Conservation (phyloP, 495 filamentous ascomycete species). For the Talaromyces adpressus region DNA sequence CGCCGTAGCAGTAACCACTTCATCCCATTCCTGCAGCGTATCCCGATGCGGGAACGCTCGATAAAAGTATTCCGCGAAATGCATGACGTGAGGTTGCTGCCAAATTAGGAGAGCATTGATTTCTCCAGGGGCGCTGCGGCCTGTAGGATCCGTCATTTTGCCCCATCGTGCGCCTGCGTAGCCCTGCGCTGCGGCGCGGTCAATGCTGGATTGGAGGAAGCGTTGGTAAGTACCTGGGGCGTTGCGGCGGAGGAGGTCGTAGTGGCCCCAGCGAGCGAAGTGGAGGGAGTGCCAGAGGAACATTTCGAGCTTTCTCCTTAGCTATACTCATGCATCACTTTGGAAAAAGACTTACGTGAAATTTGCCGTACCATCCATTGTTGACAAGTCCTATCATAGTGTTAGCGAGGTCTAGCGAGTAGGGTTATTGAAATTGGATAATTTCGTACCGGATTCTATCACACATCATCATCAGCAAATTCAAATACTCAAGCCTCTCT, state of each 20-base stretch:
- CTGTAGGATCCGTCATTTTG: slow-evolving; percentile 53
- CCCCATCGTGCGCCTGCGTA: slow-evolving; percentile 49
- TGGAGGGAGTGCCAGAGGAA: slow-evolving; percentile 46
- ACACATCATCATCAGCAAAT: not conserved
- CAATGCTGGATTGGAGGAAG: slow-evolving; percentile 37
- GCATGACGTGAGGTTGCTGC: not conserved
- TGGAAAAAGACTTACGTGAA: not conserved
- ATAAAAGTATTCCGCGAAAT: not conserved
- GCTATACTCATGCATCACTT: too few relatives aligned
- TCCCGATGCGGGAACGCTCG: not conserved
- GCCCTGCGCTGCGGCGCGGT: slow-evolving; percentile 39
- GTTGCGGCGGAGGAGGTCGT: slow-evolving; percentile 34
- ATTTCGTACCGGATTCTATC: too few relatives aligned
- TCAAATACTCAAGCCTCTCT: not conserved
- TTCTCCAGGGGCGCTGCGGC: slow-evolving; percentile 37
- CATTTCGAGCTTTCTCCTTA: slow-evolving; percentile 38
- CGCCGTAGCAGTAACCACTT: not conserved
- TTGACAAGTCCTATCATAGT: not conserved
- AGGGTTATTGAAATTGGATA: too few relatives aligned
- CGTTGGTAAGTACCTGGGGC: slow-evolving; percentile 38
- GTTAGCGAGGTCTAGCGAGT: too few relatives aligned
- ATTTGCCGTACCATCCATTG: not conserved
- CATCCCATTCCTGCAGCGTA: not conserved
- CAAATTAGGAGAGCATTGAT: not conserved
- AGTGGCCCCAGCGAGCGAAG: slow-evolving; percentile 46